These are phyloP conservation scores for Mycena pura DNA, from an alignment of 768 basidiomycete genomes.

Conservation along the genomic window DNA sequence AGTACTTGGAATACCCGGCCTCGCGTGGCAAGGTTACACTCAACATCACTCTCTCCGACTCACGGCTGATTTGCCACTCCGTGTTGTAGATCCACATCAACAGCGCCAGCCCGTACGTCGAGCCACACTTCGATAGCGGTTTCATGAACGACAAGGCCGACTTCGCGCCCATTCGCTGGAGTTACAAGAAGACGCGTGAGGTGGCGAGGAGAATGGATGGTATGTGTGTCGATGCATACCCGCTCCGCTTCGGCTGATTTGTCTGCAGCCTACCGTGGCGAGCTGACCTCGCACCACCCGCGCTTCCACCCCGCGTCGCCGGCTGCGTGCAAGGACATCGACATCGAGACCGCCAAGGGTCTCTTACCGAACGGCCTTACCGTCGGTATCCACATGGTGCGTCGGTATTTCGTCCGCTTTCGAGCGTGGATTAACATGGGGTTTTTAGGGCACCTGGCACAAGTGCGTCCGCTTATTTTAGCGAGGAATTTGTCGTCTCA, in stretches of 20 bases:
- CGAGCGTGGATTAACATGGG: neutral
- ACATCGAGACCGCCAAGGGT: conserved; percentile 70
- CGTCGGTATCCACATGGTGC: conserved; percentile 74
- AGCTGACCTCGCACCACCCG: conserved; percentile 75
- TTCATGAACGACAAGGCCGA: conserved; percentile 84
- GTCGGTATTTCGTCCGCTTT: conserved; percentile 3
- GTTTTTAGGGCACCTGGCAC: conserved; percentile 57
- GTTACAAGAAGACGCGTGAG: conserved; percentile 79
- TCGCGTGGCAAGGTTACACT: conserved; percentile 66
- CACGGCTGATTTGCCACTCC: neutral
- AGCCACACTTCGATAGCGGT: conserved; percentile 73
- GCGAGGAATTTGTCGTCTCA: neutral
- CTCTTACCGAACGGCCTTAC: conserved; percentile 66
- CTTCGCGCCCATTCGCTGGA: conserved; percentile 78
- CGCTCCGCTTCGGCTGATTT: neutral
- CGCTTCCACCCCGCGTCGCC: conserved; percentile 75
- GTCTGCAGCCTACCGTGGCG: conserved; percentile 67
- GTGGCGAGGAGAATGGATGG: conserved; percentile 76
- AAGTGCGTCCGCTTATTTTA: conserved; percentile 31
- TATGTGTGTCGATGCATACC: conserved; percentile 29
- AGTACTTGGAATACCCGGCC: conserved; percentile 78
- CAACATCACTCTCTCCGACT: neutral
- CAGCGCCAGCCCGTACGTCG: conserved; percentile 65
- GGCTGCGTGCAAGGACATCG: conserved; percentile 66
- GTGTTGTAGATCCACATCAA: conserved; percentile 62